A percentile compares a stretch with the other conserved stretches of the same genome.
Evolutionary conservation across 352 stramenopile genomes (phyloP).

Genomic region (Chloridella minuta): DNA sequence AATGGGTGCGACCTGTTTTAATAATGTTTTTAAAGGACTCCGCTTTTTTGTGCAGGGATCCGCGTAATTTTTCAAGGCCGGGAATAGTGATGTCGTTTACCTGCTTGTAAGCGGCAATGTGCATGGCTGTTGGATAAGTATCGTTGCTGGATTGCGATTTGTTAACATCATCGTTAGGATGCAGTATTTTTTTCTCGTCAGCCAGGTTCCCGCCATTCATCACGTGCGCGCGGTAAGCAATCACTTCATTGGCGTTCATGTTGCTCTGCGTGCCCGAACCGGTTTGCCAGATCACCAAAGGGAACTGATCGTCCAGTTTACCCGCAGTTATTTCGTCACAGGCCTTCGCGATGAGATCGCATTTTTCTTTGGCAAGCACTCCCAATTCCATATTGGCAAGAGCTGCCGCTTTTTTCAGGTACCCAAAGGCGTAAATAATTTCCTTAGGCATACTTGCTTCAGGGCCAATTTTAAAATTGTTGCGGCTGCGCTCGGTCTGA

Average conservation of each 20-base stretch:
- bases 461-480: too few relatives aligned
- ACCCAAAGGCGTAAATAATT: too few relatives aligned
- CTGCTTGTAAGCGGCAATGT: neutral
- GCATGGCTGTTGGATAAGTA: neutral
- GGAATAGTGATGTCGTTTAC: neutral
- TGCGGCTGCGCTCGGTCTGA: too few relatives aligned
- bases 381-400: neutral
- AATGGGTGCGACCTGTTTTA: slow-evolving; percentile 83
- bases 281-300: neutral
- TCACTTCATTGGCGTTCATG: neutral
- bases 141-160: neutral
- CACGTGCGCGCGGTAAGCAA: neutral
- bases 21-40: slow-evolving; percentile 32
- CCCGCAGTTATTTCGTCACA: neutral
- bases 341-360: neutral
- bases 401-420: neutral
- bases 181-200: neutral
- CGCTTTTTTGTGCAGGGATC: neutral
- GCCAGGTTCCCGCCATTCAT: neutral
- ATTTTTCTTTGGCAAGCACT: neutral
- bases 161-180: neutral
- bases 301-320: neutral
- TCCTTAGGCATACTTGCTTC: too few relatives aligned
- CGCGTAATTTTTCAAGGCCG: neutral
- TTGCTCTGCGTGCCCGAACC: neutral